These are phyloP conservation scores for Lactuca saligna DNA, from an alignment of 129 eudicot genomes.

Conservation along the genomic window DNA sequence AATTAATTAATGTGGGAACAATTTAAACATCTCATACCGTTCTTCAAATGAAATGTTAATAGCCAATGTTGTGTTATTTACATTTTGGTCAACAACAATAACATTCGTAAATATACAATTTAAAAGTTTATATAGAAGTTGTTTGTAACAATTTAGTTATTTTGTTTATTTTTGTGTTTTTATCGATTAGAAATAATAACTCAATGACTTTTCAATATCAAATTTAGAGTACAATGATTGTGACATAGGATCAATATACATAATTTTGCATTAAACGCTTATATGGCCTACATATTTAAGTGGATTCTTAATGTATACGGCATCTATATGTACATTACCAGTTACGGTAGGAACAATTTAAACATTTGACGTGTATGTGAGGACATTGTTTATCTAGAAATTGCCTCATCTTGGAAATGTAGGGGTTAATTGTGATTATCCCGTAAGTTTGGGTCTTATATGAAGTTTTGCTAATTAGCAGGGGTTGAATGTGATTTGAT, in stretches of 20 bases:
- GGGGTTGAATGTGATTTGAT: conserved; percentile 18
- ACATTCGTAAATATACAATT: background rate
- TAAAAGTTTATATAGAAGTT: background rate
- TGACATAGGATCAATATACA: background rate
- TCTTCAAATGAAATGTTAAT: too few species aligned
- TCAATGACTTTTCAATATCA: too few species aligned
- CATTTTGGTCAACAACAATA: too few species aligned
- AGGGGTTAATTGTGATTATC: background rate
- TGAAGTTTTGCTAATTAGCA: background rate
- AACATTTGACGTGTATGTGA: conserved; percentile 3
- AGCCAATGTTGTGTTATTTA: too few species aligned
- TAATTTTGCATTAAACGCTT: background rate
- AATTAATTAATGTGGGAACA: background rate
- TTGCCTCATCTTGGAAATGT: conserved; percentile 7
- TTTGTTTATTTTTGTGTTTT: background rate
- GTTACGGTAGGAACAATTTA: too few species aligned
- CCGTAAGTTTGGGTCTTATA: background rate
- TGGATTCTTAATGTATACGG: background rate
- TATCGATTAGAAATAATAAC: background rate
- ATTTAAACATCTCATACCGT: background rate
- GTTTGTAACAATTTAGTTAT: background rate
- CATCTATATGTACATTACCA: background rate
- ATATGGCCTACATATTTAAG: background rate
- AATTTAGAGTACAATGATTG: background rate
- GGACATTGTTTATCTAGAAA: conserved; percentile 10